Conservation (phyloP, 306 rosid species). For the Parietaria judaica region DNA sequence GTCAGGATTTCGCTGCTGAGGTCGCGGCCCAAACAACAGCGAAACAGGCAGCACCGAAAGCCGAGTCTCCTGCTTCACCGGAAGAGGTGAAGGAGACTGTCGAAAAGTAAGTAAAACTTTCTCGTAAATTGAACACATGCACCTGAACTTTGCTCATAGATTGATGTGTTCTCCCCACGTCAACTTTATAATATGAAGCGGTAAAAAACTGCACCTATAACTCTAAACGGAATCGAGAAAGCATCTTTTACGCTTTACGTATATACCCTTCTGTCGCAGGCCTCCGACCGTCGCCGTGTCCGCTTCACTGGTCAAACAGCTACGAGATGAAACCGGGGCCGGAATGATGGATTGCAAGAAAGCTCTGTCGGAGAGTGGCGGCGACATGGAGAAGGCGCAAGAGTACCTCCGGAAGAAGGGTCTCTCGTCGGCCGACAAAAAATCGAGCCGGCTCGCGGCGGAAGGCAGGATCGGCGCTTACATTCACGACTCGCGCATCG, state of each 20-base stretch:
- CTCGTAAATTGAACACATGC: not conserved
- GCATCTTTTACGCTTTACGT: not conserved
- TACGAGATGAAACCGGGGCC: slow-evolving; percentile 93
- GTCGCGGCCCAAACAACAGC: slow-evolving; percentile 97
- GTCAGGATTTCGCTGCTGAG: slow-evolving; percentile 97
- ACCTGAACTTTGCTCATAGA: no score
- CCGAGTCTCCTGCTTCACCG: slow-evolving; percentile 43
- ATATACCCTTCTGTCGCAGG: slow-evolving; percentile 31
- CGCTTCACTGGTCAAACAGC: slow-evolving; percentile 73
- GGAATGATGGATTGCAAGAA: slow-evolving; percentile 99
- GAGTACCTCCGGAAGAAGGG: slow-evolving; percentile 96
- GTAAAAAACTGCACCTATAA: no score
- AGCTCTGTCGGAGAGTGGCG: slow-evolving; percentile 88
- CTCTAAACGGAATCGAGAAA: not conserved
- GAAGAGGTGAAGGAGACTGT: slow-evolving; percentile 49
- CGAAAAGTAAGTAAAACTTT: slow-evolving; percentile 49
- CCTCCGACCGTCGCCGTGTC: slow-evolving; percentile 54
- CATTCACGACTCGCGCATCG: slow-evolving; percentile 88
- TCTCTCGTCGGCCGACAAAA: slow-evolving; percentile 85
- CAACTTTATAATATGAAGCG: no score
- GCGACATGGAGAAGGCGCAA: slow-evolving; percentile 94
- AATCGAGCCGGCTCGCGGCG: slow-evolving; percentile 86
- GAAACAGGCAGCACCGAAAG: slow-evolving; percentile 42
- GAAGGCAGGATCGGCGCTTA: slow-evolving; percentile 96
- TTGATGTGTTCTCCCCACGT: no score